Conservation (phyloP, 495 filamentous ascomycete genomes). For the Penicillium flavigenum region DNA sequence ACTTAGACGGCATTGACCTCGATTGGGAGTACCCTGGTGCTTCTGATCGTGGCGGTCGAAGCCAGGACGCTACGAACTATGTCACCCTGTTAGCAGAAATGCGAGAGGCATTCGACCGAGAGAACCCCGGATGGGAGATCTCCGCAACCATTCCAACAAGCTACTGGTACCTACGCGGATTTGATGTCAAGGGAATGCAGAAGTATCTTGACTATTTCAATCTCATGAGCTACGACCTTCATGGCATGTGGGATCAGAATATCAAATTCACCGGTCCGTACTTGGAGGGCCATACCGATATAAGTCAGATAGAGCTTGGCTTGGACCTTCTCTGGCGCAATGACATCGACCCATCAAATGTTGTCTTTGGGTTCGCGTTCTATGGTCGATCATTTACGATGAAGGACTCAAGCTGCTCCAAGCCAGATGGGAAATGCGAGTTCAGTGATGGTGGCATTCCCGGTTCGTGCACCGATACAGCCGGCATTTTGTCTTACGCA, state of each 20-base stretch:
- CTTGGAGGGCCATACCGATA: slow-evolving; percentile 32
- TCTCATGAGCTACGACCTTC: too few relatives aligned
- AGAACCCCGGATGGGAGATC: too few relatives aligned
- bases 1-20: too few relatives aligned
- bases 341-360: slow-evolving; percentile 31
- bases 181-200: too few relatives aligned
- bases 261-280: slow-evolving; percentile 24
- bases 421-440: slow-evolving; percentile 5
- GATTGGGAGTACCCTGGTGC: too few relatives aligned
- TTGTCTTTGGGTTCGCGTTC: slow-evolving; percentile 39
- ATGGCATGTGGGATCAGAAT: slow-evolving; percentile 17
- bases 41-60: too few relatives aligned
- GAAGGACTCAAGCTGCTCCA: slow-evolving; percentile 30
- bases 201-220: too few relatives aligned
- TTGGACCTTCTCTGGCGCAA: slow-evolving; percentile 38
- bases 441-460: neutral
- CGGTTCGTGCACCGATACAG: neutral
- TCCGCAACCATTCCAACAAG: too few relatives aligned
- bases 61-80: too few relatives aligned
- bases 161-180: too few relatives aligned
- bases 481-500: neutral
- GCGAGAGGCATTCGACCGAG: too few relatives aligned
- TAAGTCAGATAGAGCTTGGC: slow-evolving; percentile 33
- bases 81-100: too few relatives aligned
- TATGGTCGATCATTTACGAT: slow-evolving; percentile 43